phyloP scores from a whole-genome alignment of 495 filamentous ascomycete species.

The Aspergillus wentii region DNA sequence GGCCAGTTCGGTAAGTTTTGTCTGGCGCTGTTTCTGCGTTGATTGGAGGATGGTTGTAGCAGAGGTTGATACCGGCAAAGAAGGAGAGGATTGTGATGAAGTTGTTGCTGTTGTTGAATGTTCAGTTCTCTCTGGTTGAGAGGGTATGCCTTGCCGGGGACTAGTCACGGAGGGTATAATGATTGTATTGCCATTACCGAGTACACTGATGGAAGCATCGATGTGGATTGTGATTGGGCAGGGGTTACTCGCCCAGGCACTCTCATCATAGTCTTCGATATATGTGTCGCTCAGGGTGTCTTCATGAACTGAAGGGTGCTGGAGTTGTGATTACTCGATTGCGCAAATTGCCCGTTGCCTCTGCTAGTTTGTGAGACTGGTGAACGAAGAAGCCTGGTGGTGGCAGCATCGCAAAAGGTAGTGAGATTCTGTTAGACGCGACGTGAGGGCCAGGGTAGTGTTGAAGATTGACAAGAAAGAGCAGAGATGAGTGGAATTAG shows the following conservation, averaged over 20 bases:
- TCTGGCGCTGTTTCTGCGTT: constrained; percentile 8
- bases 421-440: not conserved
- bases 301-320: constrained; percentile 9
- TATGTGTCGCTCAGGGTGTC: constrained; percentile 5
- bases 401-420: constrained; percentile 18
- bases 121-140: not conserved
- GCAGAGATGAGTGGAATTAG: too few relatives aligned
- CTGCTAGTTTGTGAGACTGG: constrained; percentile 17
- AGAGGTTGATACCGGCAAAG: not conserved
- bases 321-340: constrained; percentile 1
- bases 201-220: constrained; percentile 30
- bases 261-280: constrained; percentile 6
- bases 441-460: not conserved
- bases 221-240: constrained; percentile 26
- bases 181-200: constrained; percentile 29
- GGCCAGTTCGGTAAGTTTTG: constrained; percentile 12
- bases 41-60: constrained; percentile 1
- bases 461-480: too few relatives aligned
- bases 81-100: not conserved
- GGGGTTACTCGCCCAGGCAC: not conserved
- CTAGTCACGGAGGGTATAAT: constrained; percentile 15
- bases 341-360: constrained; percentile 9
- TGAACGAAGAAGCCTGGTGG: constrained; percentile 20
- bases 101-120: constrained; percentile 1
- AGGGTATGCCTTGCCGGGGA: not conserved